phyloP scores from a whole-genome alignment of 768 basidiomycete genomes.

The Asterophora parasitica region DNA sequence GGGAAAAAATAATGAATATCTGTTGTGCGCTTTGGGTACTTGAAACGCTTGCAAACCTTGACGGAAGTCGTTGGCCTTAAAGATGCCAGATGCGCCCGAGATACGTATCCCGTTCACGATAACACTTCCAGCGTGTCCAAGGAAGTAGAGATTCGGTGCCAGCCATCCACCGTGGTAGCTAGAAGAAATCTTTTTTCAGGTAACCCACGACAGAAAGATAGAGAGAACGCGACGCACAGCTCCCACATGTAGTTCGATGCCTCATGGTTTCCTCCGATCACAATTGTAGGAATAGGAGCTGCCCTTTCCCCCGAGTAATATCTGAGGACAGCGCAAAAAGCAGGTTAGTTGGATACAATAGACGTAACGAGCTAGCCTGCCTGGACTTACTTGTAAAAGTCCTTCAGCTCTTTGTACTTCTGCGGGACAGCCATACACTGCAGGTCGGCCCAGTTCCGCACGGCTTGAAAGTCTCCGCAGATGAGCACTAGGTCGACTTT shows the following conservation, averaged over 20 bases:
- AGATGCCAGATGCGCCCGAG: conserved; percentile 90
- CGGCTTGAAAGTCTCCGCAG: conserved; percentile 95
- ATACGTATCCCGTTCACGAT: conserved; percentile 85
- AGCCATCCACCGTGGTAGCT: conserved; percentile 98
- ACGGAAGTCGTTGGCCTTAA: conserved; percentile 69
- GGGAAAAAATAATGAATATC: not conserved
- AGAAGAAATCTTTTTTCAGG: not conserved
- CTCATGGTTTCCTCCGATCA: conserved; percentile 98
- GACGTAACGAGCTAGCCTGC: conserved; percentile 2
- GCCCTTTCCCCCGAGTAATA: conserved; percentile 81
- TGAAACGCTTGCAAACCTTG: conserved; percentile 39
- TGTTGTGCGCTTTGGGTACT: not conserved
- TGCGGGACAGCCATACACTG: conserved; percentile 87
- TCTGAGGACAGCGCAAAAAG: conserved; percentile 28
- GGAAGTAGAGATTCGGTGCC: conserved; percentile 93
- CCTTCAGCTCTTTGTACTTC: conserved; percentile 82
- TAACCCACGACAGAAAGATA: not conserved
- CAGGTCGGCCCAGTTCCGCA: conserved; percentile 80
- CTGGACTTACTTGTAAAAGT: conserved; percentile 68
- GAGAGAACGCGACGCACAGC: conserved; percentile 53
- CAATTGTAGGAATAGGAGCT: conserved; percentile 87
- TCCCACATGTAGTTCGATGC: conserved; percentile 97
- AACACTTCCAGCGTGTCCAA: conserved; percentile 88
- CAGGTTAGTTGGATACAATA: not conserved
- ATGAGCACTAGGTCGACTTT: conserved; percentile 84